phyloP scores from a whole-genome alignment of 139 green algal species.

The Diplosphaera chodatii region DNA sequence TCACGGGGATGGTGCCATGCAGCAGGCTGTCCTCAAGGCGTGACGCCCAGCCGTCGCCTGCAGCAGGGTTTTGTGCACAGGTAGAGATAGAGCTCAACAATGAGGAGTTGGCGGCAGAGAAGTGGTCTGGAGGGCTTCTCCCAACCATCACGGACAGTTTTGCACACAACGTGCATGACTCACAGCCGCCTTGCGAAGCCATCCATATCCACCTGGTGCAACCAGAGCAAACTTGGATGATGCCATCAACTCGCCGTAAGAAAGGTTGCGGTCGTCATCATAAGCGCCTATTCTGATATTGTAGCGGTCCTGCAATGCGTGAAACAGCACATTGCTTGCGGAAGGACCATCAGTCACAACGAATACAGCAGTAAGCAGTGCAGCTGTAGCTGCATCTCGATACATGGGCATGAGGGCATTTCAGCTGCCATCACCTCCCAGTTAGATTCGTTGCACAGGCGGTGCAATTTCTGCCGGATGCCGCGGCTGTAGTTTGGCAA shows the following conservation, averaged over 20 bases:
- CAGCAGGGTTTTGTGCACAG: no score
- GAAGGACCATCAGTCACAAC: no score
- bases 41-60: conserved; percentile 49
- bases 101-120: no score
- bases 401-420: no score
- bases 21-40: conserved; percentile 55
- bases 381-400: no score
- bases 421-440: no score
- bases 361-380: no score
- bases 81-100: no score
- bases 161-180: neutral
- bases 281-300: neutral
- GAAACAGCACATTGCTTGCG: no score
- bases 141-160: no score
- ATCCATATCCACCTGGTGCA: neutral
- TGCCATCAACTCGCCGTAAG: neutral
- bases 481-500: conserved; percentile 19
- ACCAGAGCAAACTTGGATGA: neutral
- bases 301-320: conserved; percentile 1
- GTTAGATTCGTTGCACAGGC: conserved; percentile 9
- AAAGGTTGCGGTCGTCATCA: neutral
- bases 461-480: conserved; percentile 31
- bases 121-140: no score
- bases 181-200: no score
- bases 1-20: conserved; percentile 68